Evolutionary conservation across 306 rosid genomes (phyloP).

Genomic region (Gillenia trifoliata): DNA sequence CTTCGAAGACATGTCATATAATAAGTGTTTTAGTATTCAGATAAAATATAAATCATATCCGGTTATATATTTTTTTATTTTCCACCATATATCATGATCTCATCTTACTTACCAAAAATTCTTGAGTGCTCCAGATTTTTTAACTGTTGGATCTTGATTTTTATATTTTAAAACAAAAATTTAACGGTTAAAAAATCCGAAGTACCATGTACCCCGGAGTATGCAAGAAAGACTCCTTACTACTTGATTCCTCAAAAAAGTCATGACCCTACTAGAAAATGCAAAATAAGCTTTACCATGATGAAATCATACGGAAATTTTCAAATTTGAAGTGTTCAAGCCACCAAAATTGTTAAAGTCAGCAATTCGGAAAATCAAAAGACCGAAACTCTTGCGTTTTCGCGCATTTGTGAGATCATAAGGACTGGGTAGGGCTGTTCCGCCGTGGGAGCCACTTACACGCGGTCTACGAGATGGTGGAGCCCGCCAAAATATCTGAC

Average conservation of each 20-base stretch:
- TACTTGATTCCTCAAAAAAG: not conserved
- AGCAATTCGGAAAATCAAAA: not conserved
- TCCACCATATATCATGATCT: no score
- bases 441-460: conserved; percentile 39
- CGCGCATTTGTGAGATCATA: conserved; percentile 12
- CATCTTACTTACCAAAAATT: no score
- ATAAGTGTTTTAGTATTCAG: no score
- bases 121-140: no score
- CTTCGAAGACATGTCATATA: no score
- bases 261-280: not conserved
- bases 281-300: not conserved
- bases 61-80: no score
- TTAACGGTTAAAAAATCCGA: no score
- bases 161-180: no score
- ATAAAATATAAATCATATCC: rapidly evolving
- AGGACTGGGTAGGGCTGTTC: not conserved
- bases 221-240: no score
- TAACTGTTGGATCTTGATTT: no score
- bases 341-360: conserved; percentile 13
- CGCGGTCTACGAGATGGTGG: conserved; percentile 45
- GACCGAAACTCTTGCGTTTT: not conserved
- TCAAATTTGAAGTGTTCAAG: not conserved
- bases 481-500: conserved; percentile 8
- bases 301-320: not conserved
- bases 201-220: no score